Percentiles rank a stretch among this genome's conserved stretches.
phyloP scores from a whole-genome alignment of 345 rosid genomes.

The Eutrema japonicum region DNA sequence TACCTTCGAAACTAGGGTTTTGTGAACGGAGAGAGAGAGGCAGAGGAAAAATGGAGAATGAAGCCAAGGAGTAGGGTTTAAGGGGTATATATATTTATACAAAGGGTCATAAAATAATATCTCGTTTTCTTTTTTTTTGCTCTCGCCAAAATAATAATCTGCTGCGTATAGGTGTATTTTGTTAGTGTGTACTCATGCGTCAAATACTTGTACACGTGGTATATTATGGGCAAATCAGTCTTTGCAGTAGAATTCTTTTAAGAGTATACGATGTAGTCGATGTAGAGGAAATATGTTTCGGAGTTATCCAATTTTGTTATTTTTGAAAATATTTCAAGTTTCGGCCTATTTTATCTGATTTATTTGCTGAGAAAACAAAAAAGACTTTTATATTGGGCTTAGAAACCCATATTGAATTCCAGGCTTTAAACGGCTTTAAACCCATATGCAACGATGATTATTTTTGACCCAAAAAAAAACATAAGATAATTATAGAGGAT shows the following conservation, averaged over 20 bases:
- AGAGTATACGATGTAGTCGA: constrained; percentile 2
- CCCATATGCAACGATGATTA: neutral
- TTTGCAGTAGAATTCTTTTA: neutral
- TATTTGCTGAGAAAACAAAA: neutral
- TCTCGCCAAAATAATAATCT: neutral
- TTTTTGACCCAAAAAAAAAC: neutral
- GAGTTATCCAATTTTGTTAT: constrained; percentile 19
- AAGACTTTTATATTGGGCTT: neutral
- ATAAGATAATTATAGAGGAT: too few species aligned
- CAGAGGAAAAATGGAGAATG: constrained; percentile 23
- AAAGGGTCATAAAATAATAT: constrained; percentile 7
- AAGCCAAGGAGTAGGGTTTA: constrained; percentile 41
- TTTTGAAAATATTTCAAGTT: neutral
- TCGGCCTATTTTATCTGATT: neutral
- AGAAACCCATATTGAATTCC: neutral
- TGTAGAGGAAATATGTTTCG: constrained; percentile 1
- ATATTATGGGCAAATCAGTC: neutral
- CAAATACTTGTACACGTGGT: neutral
- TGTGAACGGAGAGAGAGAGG: constrained; percentile 29
- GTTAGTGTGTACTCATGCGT: neutral
- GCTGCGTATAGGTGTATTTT: neutral
- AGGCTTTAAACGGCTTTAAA: neutral
- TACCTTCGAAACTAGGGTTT: constrained; percentile 40
- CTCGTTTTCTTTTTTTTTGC: constrained; percentile 26
- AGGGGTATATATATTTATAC: constrained; percentile 39